Evolutionary conservation across 2,329 filamentous ascomycete genomes (phyloP).

Genomic region (Phialocephala subalpina): DNA sequence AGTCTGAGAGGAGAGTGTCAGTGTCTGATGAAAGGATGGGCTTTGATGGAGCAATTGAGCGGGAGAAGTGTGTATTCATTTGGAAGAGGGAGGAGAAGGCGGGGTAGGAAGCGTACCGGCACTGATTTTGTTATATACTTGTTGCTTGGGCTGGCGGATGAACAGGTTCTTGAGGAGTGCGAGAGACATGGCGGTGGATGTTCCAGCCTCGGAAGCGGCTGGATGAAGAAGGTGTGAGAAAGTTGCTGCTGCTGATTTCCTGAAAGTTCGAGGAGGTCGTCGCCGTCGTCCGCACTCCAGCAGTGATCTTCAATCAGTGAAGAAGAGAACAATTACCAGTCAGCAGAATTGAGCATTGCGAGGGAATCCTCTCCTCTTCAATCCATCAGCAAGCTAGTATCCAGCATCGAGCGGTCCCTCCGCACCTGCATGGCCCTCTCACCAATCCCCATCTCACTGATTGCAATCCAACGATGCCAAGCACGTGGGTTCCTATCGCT

Average conservation of each 20-base stretch:
- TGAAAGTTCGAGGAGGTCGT: neutral
- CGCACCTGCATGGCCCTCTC: neutral
- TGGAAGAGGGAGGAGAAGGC: neutral
- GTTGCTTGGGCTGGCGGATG: neutral
- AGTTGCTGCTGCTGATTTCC: neutral
- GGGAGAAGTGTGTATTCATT: neutral
- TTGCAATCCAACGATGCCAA: slow-evolving; percentile 3
- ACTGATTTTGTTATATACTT: slow-evolving; percentile 7
- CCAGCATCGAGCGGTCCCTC: neutral
- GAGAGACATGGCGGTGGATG: neutral
- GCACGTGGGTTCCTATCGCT: slow-evolving; percentile 2
- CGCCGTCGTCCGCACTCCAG: neutral
- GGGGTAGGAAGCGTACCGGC: neutral
- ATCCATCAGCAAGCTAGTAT: neutral
- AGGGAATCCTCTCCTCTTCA: neutral
- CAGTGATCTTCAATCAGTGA: neutral
- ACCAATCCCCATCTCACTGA: neutral
- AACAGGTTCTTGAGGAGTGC: neutral
- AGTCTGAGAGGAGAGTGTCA: neutral
- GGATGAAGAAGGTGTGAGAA: neutral
- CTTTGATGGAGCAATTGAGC: neutral
- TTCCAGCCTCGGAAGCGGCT: neutral
- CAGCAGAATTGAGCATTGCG: neutral
- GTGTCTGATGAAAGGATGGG: neutral
- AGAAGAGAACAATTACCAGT: neutral